A percentile compares a stretch with the other conserved stretches of the same genome.
Evolutionary conservation across 148 eudicot genomes (phyloP).

Genomic region (Fagopyrum esculentum): DNA sequence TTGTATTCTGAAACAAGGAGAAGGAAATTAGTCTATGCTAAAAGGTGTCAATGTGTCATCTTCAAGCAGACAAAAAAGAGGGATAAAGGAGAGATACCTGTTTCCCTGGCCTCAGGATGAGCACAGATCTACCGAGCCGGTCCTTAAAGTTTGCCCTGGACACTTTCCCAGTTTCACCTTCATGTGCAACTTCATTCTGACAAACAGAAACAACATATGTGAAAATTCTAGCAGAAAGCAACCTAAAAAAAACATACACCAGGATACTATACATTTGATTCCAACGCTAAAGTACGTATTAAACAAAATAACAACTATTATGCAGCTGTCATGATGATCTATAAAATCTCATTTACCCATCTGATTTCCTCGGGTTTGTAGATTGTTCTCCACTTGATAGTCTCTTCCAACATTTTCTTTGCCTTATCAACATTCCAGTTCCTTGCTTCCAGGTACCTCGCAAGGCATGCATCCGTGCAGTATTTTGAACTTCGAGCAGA

Average conservation of each 20-base stretch:
- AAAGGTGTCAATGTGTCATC: not conserved
- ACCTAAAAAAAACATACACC: not conserved
- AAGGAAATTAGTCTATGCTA: not conserved
- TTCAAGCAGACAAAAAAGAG: not conserved
- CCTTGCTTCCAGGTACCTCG: conserved; percentile 80
- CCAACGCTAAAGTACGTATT: not conserved
- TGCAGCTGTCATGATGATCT: not conserved
- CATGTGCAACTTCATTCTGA: conserved; percentile 83
- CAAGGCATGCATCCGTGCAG: conserved; percentile 70
- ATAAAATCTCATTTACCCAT: conserved; percentile 43
- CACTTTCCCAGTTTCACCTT: conserved; percentile 89
- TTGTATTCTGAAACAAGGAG: conserved; percentile 38
- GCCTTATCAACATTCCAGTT: conserved; percentile 83
- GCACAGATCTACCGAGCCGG: conserved; percentile 67
- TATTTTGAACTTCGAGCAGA: conserved; percentile 51
- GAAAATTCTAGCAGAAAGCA: not conserved
- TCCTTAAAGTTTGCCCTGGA: conserved; percentile 81
- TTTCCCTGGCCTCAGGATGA: conserved; percentile 91
- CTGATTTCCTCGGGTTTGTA: conserved; percentile 91
- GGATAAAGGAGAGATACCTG: conserved; percentile 42
- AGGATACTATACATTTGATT: not conserved
- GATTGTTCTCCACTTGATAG: conserved; percentile 68
- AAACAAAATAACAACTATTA: not conserved
- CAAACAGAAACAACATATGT: conserved; percentile 12
- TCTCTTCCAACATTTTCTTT: conserved; percentile 78